A percentile compares a stretch with the other conserved stretches of the same genome.
phyloP scores from a whole-genome alignment of 2,329 filamentous ascomycete genomes.

The Rosellinia necatrix region DNA sequence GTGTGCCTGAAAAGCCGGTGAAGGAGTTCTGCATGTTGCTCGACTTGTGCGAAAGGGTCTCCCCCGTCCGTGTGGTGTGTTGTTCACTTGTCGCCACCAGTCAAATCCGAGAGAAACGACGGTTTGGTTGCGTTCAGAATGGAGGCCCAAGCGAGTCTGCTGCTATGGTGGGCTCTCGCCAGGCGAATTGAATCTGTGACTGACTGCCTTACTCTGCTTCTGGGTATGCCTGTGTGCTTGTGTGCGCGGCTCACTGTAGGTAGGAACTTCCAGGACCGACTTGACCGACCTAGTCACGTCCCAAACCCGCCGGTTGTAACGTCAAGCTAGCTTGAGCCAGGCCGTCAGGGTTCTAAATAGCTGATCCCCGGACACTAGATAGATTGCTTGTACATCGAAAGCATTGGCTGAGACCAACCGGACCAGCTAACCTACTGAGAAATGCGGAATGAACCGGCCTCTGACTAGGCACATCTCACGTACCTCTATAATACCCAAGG shows the following conservation, averaged over 20 bases:
- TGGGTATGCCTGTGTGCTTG: slow-evolving; percentile 2
- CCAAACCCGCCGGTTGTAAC: slow-evolving; percentile 32
- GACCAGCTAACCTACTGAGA: slow-evolving; percentile 2
- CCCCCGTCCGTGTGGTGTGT: slow-evolving; percentile 25
- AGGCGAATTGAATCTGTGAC: slow-evolving; percentile 26
- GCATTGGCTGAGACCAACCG: slow-evolving; percentile 17
- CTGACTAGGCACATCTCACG: slow-evolving; percentile 28
- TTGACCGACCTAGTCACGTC: slow-evolving; percentile 8
- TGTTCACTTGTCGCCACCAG: slow-evolving; percentile 25
- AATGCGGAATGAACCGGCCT: slow-evolving; percentile 35
- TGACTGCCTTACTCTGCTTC: slow-evolving; percentile 18
- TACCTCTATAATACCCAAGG: not conserved
- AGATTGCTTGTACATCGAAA: slow-evolving; percentile 19
- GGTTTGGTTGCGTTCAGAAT: slow-evolving; percentile 27
- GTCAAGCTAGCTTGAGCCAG: slow-evolving; percentile 16
- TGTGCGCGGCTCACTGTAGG: slow-evolving; percentile 7
- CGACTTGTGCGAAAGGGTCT: slow-evolving; percentile 20
- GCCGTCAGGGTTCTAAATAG: slow-evolving; percentile 16
- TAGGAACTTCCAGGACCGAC: slow-evolving; percentile 16
- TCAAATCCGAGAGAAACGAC: slow-evolving; percentile 16
- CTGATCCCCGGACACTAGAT: slow-evolving; percentile 16
- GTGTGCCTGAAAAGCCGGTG: slow-evolving; percentile 16
- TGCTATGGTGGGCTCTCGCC: slow-evolving; percentile 14
- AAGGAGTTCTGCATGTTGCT: slow-evolving; percentile 21
- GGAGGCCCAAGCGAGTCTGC: slow-evolving; percentile 24